These are phyloP conservation scores for Venturia carpophila DNA, from an alignment of 2,329 filamentous ascomycete species.

Conservation along the genomic window DNA sequence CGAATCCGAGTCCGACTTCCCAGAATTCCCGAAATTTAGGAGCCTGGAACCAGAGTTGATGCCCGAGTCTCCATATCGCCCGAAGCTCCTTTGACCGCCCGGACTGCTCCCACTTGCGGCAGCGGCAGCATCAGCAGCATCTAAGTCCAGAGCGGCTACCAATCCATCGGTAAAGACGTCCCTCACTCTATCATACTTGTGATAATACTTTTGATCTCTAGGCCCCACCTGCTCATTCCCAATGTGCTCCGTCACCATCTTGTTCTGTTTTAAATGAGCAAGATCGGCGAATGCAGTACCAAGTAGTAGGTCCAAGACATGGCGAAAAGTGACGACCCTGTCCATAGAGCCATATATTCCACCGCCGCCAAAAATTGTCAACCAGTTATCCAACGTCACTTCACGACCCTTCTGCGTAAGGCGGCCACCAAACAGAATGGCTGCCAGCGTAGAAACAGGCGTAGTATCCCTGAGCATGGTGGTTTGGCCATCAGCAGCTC, in stretches of 20 bases:
- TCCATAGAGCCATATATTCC: not conserved
- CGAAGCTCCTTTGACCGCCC: not conserved
- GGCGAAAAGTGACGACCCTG: not conserved
- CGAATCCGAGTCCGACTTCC: not conserved
- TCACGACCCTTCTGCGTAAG: not conserved
- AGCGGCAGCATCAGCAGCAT: not conserved
- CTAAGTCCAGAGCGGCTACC: not conserved
- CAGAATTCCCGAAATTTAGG: not conserved
- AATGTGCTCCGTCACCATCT: not conserved
- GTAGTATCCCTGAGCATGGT: constrained; percentile 26
- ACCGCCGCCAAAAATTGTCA: not conserved
- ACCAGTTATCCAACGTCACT: not conserved
- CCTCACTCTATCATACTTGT: constrained; percentile 1
- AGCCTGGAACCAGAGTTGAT: not conserved
- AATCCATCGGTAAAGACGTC: not conserved
- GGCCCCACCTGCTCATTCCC: not conserved
- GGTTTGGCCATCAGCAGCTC: constrained; percentile 16
- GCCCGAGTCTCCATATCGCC: not conserved
- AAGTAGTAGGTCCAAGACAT: constrained; percentile 2
- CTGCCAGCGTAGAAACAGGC: constrained; percentile 24
- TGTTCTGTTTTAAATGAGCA: constrained; percentile 4
- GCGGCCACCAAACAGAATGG: constrained; percentile 25
- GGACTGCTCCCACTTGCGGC: not conserved
- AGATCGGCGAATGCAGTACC: constrained; percentile 9
- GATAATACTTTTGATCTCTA: not conserved